Evolutionary conservation across 768 basidiomycete species (phyloP), one percentile per base, ranked within the genome.

Genomic region (Chlorophyllum brunneum): DNA sequence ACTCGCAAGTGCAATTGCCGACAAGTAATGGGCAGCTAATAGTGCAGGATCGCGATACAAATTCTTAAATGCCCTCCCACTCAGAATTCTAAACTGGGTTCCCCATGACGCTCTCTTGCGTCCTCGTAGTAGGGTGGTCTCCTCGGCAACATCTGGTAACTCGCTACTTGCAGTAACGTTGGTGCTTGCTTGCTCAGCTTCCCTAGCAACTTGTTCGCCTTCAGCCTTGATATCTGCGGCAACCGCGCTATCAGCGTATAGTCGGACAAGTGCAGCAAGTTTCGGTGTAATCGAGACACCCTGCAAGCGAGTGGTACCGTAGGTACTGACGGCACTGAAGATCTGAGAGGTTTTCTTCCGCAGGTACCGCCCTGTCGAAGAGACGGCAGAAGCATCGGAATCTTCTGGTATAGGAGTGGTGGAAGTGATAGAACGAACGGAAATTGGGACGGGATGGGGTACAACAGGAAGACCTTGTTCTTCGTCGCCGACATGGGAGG

Each of bases 31-130:
- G 5, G 94, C 86, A 2, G 84, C 78, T 74, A 99, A 77, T 50
- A 99, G 68, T 42, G 94, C 87, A 0, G 95, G 95, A 62, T 99
- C 93, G 22, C 95, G 78, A 66, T 99, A 98, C 54, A 99, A 68
- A 63, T 98, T 98, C 80, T 98, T 98, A 78, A 99, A 98, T 18
- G 95, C 94, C 52, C 97, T 72, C 22, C 95, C 95, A 64, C 93
- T 97, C 64, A 99, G 70, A 51, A 98, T 95, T 65, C 81, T 80
- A 63, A 99, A 98, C 71, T 99, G 97, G 15, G 88, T 95, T 37
- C 75, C 76, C 81, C 85, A 93, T 56, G 80, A 86, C 5, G 95
- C 97, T 50, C 92, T 79, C 67, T 87, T 83, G 59, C 85, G 72
- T 13, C 86, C 87, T 45, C 86, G 69, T 63, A 93, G 66, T 54